A percentile compares a stretch with the other conserved stretches of the same genome.
Evolutionary conservation across 2,329 filamentous ascomycete genomes (phyloP).

Genomic region (Aspergillus eucalypticola): DNA sequence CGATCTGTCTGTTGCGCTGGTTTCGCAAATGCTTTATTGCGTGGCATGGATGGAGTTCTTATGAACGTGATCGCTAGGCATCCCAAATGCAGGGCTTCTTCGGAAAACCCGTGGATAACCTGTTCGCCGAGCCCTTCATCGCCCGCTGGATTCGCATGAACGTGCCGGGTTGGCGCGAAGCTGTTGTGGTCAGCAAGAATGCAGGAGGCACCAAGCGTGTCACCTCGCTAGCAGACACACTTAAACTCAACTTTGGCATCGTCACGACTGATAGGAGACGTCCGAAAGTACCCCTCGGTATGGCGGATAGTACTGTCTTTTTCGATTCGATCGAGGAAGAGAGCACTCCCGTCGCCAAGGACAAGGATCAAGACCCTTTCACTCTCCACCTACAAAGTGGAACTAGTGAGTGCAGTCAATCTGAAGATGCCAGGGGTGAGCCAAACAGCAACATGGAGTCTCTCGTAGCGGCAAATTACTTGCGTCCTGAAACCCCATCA

Average conservation of each 20-base stretch:
- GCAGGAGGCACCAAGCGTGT: constrained; percentile 96
- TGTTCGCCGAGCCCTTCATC: constrained; percentile 92
- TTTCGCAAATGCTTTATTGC: not conserved
- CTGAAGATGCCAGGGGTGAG: constrained; percentile 13
- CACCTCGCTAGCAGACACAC: constrained; percentile 88
- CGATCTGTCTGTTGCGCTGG: constrained; percentile 3
- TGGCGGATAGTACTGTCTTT: constrained; percentile 78
- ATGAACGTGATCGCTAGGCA: constrained; percentile 48
- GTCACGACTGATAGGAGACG: constrained; percentile 65
- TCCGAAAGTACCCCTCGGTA: constrained; percentile 53
- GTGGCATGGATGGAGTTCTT: constrained; percentile 17
- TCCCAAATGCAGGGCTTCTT: constrained; percentile 99
- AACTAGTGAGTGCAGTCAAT: constrained; percentile 18
- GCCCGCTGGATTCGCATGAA: constrained; percentile 93
- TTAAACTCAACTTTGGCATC: constrained; percentile 97
- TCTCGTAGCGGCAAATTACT: constrained; percentile 26
- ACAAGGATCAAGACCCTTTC: constrained; percentile 32
- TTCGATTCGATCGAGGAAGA: constrained; percentile 61
- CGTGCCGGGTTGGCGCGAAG: constrained; percentile 79
- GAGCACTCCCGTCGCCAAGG: constrained; percentile 24
- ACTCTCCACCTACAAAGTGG: constrained; percentile 28
- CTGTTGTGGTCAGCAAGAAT: constrained; percentile 97
- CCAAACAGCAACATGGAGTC: constrained; percentile 28
- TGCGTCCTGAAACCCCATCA: constrained; percentile 40
- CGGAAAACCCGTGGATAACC: constrained; percentile 94